Evolutionary conservation across 1,139 yeast genomes (phyloP), one percentile per base, ranked within the genome.

Genomic region (Hyphopichia khmerensis): DNA sequence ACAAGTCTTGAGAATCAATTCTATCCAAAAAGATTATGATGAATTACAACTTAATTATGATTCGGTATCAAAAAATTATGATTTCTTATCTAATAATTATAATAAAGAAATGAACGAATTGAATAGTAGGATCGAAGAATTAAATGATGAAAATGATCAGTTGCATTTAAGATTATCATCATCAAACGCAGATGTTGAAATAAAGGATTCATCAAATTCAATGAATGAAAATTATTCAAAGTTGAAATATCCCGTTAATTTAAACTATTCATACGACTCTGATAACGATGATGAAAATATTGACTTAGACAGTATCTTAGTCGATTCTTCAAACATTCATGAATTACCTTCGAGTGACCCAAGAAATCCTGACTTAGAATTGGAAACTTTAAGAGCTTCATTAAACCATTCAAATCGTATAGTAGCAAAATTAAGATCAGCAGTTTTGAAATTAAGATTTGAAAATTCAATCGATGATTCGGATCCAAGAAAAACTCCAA

Each of bases 361-460:
- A 1, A 69, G 75, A 38, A 72, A 78, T 48, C 66, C 77, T 2
- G 79, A 75, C 14, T 65, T 85, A 38, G 91, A 87, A 57, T 67
- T 79, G 6, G 91, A 87, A 54, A 82, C 91, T 0, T 67, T 86
- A 50, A 73, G 77, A 49, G 77, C 87, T 0, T 82, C 87, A 13
- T 69, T 88, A 51, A 72, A 72, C 23, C 87, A 79, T 59, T 86
- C 93, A 4, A 82, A 84, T 53, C 72, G 77, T 47, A 76, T 80
- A 0, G 80, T 82, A 43, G 65, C 78, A 11, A 79, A 76, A 51
- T 68, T 83, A 47, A 74, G 84, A 57, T 62, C 74, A 13, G 73
- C 72, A 4, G 60, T 80, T 14, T 56, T 77, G 48, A 80, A 76
- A 55, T 50, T 65, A 23, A 75, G 72, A 52, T 48, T 43, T 32